Evolutionary conservation across 2,329 filamentous ascomycete genomes (phyloP).

Genomic region (Geosmithia flava): DNA sequence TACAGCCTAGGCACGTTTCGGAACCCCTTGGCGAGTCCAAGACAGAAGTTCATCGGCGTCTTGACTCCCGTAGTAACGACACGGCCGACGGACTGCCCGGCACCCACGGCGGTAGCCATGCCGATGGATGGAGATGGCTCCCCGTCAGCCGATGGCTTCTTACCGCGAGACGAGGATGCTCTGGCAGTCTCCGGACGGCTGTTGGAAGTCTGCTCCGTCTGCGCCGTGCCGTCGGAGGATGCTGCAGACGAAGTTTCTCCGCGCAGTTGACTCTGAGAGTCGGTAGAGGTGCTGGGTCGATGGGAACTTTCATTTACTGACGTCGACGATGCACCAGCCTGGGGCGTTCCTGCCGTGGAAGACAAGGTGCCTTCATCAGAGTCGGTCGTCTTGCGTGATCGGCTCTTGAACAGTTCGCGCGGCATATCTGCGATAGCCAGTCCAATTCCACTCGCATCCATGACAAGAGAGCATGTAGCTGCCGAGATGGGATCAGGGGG

Average conservation of each 20-base stretch:
- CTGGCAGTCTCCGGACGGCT: not conserved
- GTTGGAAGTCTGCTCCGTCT: not conserved
- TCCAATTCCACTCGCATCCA: constrained; percentile 68
- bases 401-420: constrained; percentile 36
- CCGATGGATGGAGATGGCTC: constrained; percentile 10
- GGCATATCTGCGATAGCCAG: constrained; percentile 72
- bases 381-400: not conserved
- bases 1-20: constrained; percentile 80
- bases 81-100: constrained; percentile 55
- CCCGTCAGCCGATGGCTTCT: constrained; percentile 5
- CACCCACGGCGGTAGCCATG: constrained; percentile 49
- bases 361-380: not conserved
- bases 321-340: not conserved
- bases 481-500: constrained; percentile 72
- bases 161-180: constrained; percentile 1
- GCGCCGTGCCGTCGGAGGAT: not conserved
- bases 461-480: constrained; percentile 64
- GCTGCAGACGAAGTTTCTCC: not conserved
- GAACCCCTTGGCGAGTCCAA: constrained; percentile 75
- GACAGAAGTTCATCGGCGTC: constrained; percentile 72
- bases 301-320: too few relatives aligned
- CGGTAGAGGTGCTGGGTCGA: not conserved
- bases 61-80: constrained; percentile 66
- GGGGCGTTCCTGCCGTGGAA: not conserved
- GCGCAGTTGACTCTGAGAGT: not conserved